These are phyloP conservation scores for Didymella pinodella DNA, from an alignment of 2,329 filamentous ascomycete species.

Conservation along the genomic window DNA sequence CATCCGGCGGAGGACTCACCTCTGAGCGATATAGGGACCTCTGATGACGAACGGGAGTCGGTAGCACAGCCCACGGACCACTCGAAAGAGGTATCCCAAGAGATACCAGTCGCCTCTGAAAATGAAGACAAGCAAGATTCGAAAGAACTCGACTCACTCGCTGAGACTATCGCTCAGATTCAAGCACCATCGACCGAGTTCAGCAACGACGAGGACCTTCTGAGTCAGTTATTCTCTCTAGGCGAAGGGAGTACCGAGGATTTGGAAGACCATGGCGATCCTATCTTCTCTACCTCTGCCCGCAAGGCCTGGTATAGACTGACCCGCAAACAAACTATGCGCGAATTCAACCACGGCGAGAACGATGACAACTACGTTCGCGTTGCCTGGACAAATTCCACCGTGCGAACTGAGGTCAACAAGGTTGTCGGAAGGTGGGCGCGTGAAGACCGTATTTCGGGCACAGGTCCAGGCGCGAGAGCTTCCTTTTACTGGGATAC, in stretches of 20 bases:
- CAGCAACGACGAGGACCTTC: conserved; percentile 29
- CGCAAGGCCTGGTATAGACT: conserved; percentile 53
- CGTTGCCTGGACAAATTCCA: conserved; percentile 48
- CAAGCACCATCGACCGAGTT: neutral
- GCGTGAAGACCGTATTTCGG: conserved; percentile 49
- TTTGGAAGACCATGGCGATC: conserved; percentile 37
- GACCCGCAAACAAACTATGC: conserved; percentile 50
- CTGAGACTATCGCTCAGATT: neutral
- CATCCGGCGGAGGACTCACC: neutral
- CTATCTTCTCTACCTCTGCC: conserved; percentile 45
- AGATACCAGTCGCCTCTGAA: neutral
- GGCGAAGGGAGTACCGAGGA: conserved; percentile 14
- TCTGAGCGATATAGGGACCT: neutral
- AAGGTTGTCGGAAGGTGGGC: conserved; percentile 49
- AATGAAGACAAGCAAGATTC: neutral
- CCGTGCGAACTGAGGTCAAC: conserved; percentile 43
- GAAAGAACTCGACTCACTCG: neutral
- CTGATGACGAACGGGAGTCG: neutral
- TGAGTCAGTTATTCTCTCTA: conserved; percentile 41
- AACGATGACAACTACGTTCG: conserved; percentile 50
- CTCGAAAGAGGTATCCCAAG: neutral
- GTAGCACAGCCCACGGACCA: neutral
- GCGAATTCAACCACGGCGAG: conserved; percentile 48
- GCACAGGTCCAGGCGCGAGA: conserved; percentile 44
- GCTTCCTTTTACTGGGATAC: conserved; percentile 52